A percentile compares a stretch with the other conserved stretches of the same genome.
phyloP scores from a whole-genome alignment of 1,284 basidiomycete species.

The Paramarasmius palmivorus region DNA sequence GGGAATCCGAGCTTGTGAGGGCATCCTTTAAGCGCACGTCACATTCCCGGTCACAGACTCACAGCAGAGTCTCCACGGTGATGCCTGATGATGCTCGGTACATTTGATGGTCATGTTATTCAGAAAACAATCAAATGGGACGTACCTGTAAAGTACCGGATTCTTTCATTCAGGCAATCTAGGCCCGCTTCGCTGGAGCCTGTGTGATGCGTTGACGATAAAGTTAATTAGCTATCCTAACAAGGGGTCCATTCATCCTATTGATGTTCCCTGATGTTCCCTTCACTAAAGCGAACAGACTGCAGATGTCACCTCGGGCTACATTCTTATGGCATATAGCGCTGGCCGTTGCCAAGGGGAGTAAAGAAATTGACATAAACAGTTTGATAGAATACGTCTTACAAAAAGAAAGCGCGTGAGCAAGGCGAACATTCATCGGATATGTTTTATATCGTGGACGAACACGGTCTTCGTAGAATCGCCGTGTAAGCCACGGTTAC shows the following conservation, averaged over 20 bases:
- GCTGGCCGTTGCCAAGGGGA: background rate
- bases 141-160: conserved; percentile 2
- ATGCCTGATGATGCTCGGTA: background rate
- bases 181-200: background rate
- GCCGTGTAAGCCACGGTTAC: conserved; percentile 94
- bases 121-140: background rate
- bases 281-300: background rate
- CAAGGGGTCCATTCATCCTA: too few species aligned
- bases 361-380: background rate
- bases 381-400: background rate
- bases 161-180: background rate
- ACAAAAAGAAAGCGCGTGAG: background rate
- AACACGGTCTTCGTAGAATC: conserved; percentile 88
- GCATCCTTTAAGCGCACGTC: background rate
- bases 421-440: conserved; percentile 17
- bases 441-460: conserved; percentile 82
- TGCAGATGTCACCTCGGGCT: too few species aligned
- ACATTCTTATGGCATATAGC: too few species aligned
- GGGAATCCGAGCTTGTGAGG: conserved; percentile 5
- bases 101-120: background rate
- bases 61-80: background rate
- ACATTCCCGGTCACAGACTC: conserved; percentile 3
- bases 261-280: background rate
- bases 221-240: too few species aligned
- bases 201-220: too few species aligned